Base-by-base conservation (phyloP, 345 rosid genomes). In the Capsella bursapastoris region DNA sequence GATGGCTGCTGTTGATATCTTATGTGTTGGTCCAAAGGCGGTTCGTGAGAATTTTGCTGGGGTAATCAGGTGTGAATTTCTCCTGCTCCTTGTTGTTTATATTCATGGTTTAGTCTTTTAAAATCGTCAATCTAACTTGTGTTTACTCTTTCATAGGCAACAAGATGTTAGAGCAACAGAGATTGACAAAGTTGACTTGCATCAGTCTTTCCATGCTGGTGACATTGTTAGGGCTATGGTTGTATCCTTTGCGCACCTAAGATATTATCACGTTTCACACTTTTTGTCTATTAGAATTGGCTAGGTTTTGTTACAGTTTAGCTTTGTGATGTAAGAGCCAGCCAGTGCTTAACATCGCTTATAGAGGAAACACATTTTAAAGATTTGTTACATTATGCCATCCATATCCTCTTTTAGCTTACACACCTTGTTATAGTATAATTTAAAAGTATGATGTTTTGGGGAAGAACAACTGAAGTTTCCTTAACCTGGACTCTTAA, bases 141-240 rank as follows among this genome's bases (percentile, higher is more conserved):
- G 48, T 15, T 61, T 76, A 14, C 2, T 18, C 31, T 27, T 53
- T 56, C 10, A 14, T 81, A 94, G 98, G 89, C 92, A 88, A 78
- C 96, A 88, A 81, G 98, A 94, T 80, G 98, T 93, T 57, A 88
- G 98, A 80, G 88, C 89, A 12, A 88, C 97, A 32, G 96, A 93
- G 87, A 87, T 93, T 75, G 95, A 93, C 80, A 89, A 89, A 84
- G 96, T 93, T 60, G 94, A 93, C 67, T 85, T 89, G 96, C 96
- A 87, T 78, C 64, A 65, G 28, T 89, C 96, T 44, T 93, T 86
- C 76, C 95, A 82, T 40, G 87, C 97, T 3, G 96, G 97, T 64
- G 98, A 93, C 78, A 86, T 90, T 66, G 87, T 93, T 79, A 87
- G 82, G 84, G 97, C 97, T 77, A n/a, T 82, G 47, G 97, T 91